Conservation (phyloP, 129 eudicot species). For the Tagetes patula region DNA sequence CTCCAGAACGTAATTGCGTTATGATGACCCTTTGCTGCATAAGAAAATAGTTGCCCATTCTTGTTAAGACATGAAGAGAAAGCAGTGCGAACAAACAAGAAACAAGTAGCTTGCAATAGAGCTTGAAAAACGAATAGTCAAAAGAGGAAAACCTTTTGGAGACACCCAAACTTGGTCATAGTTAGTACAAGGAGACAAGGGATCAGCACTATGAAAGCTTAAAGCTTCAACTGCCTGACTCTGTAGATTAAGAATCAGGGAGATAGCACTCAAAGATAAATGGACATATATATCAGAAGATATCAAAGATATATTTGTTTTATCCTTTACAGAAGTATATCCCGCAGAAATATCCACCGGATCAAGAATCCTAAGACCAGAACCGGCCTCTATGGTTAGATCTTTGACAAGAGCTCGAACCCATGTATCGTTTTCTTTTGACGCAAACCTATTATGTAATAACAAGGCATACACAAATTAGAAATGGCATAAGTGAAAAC, state of each 20-base stretch:
- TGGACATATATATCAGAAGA: slow-evolving; percentile 80
- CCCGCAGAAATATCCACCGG: slow-evolving; percentile 96
- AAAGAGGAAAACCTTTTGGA: slow-evolving; percentile 55
- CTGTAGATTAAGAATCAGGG: slow-evolving; percentile 90
- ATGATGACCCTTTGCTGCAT: slow-evolving; percentile 57
- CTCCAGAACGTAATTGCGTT: slow-evolving; percentile 93
- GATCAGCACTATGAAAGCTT: slow-evolving; percentile 78
- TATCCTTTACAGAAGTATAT: slow-evolving; percentile 90
- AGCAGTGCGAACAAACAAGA: slow-evolving; percentile 24
- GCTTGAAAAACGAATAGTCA: background rate
- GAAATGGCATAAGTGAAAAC: slow-evolving; percentile 1
- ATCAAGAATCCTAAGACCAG: slow-evolving; percentile 89
- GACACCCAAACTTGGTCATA: slow-evolving; percentile 89
- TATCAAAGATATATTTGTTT: slow-evolving; percentile 75
- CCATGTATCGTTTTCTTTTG: slow-evolving; percentile 94
- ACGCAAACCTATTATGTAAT: slow-evolving; percentile 65
- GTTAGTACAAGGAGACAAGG: slow-evolving; percentile 80
- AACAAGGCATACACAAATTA: background rate
- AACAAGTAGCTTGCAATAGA: slow-evolving; percentile 11
- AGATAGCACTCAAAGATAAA: slow-evolving; percentile 80
- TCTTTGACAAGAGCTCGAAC: slow-evolving; percentile 84
- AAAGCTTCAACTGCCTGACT: slow-evolving; percentile 76
- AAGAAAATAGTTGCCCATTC: slow-evolving; percentile 3
- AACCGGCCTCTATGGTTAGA: slow-evolving; percentile 90
- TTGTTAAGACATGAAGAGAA: slow-evolving; percentile 12